Conservation (phyloP, 139 green algal species). For the Picochlorum sp. region DNA sequence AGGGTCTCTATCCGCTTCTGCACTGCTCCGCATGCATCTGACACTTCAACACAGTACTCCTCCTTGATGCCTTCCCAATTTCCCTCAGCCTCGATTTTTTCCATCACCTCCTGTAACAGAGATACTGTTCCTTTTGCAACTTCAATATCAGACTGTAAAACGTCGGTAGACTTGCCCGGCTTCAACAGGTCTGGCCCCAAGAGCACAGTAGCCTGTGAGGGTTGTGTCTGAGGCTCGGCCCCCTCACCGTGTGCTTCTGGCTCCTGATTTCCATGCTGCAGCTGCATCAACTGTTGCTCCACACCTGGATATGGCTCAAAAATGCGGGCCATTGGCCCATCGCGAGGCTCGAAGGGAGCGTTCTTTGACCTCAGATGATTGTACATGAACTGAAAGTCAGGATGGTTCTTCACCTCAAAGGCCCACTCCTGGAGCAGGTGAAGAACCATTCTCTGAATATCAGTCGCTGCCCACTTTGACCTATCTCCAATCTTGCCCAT, state of each 20-base stretch:
- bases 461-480: conserved; percentile 4
- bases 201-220: neutral
- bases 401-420: conserved; percentile 4
- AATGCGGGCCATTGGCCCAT: neutral
- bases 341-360: conserved; percentile 1
- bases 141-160: neutral
- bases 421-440: conserved; percentile 24
- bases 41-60: neutral
- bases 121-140: neutral
- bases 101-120: conserved; percentile 7
- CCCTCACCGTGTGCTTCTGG: neutral
- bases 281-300: neutral
- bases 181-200: neutral
- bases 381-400: conserved; percentile 10
- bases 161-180: neutral
- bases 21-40: conserved; percentile 1
- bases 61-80: conserved; percentile 4
- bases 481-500: conserved; percentile 11
- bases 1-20: conserved; percentile 6
- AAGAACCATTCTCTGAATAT: conserved; percentile 18
- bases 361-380: conserved; percentile 11
- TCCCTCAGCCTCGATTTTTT: neutral
- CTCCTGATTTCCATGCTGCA: neutral
- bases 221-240: neutral
- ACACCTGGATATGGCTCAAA: conserved; percentile 11